A percentile compares a stretch with the other conserved stretches of the same genome.
Conservation (phyloP, 1,139 yeast species). For the Candida dubliniensis region DNA sequence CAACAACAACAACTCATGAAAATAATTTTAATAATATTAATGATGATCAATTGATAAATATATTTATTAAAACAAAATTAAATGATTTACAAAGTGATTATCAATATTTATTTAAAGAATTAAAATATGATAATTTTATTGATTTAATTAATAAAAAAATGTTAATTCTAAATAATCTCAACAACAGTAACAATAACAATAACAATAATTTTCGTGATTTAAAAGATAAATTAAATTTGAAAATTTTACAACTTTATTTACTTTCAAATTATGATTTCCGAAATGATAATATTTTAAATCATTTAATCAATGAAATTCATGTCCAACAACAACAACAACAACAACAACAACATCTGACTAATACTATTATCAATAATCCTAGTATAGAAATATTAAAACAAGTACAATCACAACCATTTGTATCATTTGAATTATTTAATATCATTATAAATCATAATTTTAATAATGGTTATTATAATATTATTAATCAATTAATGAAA, state of each 20-base stretch:
- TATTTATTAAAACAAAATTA: conserved; percentile 15
- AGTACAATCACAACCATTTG: conserved; percentile 9
- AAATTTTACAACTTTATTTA: conserved; percentile 31
- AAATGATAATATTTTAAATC: conserved; percentile 27
- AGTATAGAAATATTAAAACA: background rate
- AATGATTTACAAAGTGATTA: conserved; percentile 31
- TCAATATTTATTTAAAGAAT: conserved; percentile 25
- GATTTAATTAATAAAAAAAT: conserved; percentile 43
- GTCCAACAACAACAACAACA: background rate
- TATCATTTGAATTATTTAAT: conserved; percentile 2
- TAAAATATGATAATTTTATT: conserved; percentile 23
- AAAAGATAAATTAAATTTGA: conserved; percentile 18
- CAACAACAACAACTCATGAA: background rate
- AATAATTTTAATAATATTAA: too few species aligned
- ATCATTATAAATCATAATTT: conserved; percentile 7
- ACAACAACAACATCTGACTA: conserved; percentile 10
- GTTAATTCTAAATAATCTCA: conserved; percentile 23
- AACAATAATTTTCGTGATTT: conserved; percentile 5
- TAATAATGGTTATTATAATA: conserved; percentile 8
- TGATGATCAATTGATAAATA: conserved; percentile 3
- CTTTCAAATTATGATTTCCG: conserved; percentile 38
- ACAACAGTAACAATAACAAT: conserved; percentile 13
- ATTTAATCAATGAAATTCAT: conserved; percentile 15
- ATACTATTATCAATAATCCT: too few species aligned
- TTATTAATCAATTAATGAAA: conserved; percentile 13